These are phyloP conservation scores for Malus hybrid DNA, from an alignment of 331 rosid species.

Conservation along the genomic window DNA sequence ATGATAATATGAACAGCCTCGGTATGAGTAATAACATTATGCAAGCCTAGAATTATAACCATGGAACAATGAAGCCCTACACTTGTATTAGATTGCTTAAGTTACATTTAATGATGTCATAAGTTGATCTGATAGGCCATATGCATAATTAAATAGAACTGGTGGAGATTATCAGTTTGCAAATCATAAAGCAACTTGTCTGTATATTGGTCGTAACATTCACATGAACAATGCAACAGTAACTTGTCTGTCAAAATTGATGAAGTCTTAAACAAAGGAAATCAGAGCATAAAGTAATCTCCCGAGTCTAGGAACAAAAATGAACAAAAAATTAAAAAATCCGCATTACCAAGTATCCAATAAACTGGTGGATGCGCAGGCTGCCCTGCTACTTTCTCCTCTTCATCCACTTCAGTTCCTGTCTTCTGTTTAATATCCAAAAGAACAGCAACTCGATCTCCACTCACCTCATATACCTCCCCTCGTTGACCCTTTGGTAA, in stretches of 20 bases:
- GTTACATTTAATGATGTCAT: neutral
- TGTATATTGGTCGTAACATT: neutral
- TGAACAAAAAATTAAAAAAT: neutral
- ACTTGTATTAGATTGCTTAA: neutral
- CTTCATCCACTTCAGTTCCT: constrained; percentile 33
- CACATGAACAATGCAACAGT: neutral
- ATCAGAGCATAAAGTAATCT: neutral
- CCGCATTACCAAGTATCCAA: constrained; percentile 68
- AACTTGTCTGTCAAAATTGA: neutral
- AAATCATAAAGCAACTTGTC: neutral
- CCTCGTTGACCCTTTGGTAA: constrained; percentile 77
- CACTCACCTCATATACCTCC: constrained; percentile 82
- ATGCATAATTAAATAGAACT: neutral
- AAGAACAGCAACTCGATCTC: constrained; percentile 76
- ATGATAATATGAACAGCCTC: neutral
- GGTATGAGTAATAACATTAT: neutral
- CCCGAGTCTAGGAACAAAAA: neutral
- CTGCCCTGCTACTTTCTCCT: constrained; percentile 31
- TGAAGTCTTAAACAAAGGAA: neutral
- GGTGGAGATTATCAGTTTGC: neutral
- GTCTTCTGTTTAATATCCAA: constrained; percentile 48
- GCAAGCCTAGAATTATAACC: neutral
- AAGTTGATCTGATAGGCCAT: neutral
- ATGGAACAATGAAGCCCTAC: neutral
- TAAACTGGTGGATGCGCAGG: constrained; percentile 43